Evolutionary conservation across 768 basidiomycete genomes (phyloP).

Genomic region (Rickenella mellea): DNA sequence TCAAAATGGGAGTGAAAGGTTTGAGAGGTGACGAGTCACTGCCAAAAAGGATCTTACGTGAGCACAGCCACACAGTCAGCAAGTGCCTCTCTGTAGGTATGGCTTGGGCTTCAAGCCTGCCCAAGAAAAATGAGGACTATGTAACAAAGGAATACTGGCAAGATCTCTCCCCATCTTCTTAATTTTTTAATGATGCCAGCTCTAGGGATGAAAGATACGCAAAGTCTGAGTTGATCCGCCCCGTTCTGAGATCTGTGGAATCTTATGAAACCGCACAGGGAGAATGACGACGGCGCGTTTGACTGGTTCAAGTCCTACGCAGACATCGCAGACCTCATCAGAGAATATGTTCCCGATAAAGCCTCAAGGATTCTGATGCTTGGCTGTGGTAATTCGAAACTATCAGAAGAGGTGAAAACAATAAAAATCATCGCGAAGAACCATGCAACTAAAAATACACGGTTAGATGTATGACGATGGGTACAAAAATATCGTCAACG

Average conservation of each 20-base stretch:
- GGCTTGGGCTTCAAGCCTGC: slow-evolving; percentile 26
- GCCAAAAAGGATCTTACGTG: no score
- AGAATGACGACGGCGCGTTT: slow-evolving; percentile 48
- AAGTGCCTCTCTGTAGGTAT: no score
- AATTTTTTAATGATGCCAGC: background rate
- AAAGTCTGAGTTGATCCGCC: slow-evolving; percentile 27
- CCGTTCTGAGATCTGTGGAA: slow-evolving; percentile 1
- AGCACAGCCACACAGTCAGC: no score
- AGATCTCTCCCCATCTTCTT: slow-evolving; percentile 11
- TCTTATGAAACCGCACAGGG: slow-evolving; percentile 28
- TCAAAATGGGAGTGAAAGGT: no score
- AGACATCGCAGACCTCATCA: slow-evolving; percentile 57
- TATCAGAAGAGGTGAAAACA: slow-evolving; percentile 61
- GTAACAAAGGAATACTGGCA: slow-evolving; percentile 63
- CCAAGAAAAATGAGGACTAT: slow-evolving; percentile 60
- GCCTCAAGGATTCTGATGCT: slow-evolving; percentile 62
- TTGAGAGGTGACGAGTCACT: no score
- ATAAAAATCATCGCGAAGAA: background rate
- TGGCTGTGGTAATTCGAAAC: slow-evolving; percentile 75
- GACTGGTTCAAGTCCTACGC: slow-evolving; percentile 85
- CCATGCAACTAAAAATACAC: slow-evolving; percentile 3
- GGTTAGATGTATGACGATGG: slow-evolving; percentile 83
- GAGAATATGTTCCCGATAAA: slow-evolving; percentile 54
- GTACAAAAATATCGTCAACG: slow-evolving; percentile 70
- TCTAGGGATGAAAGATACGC: slow-evolving; percentile 61